phyloP scores from a whole-genome alignment of 2,329 filamentous ascomycete genomes.

The Magnaporthiopsis rhizophila region DNA sequence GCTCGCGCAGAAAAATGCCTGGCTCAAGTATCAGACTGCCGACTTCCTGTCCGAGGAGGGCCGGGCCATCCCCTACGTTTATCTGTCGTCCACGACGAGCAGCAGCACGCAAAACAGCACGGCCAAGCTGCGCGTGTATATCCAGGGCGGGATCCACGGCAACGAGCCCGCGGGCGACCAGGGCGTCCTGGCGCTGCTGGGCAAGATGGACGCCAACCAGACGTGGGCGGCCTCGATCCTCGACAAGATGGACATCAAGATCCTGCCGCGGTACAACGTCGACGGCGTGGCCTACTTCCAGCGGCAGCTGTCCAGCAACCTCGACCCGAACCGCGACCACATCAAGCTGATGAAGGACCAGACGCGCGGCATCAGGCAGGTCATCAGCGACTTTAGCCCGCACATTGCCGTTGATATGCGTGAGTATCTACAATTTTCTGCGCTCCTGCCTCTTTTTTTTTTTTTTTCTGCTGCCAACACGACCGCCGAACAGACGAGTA shows the following conservation, averaged over 20 bases:
- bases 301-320: slow-evolving; percentile 3
- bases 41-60: slow-evolving; percentile 5
- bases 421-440: background rate
- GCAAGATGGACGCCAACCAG: slow-evolving; percentile 5
- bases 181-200: background rate
- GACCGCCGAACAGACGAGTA: background rate
- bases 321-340: slow-evolving; percentile 7
- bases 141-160: slow-evolving; percentile 3
- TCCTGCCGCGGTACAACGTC: slow-evolving; percentile 6
- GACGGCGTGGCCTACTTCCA: slow-evolving; percentile 5
- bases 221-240: slow-evolving; percentile 3
- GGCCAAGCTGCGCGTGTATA: slow-evolving; percentile 1
- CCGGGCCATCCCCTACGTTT: slow-evolving; percentile 1
- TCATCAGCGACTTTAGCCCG: background rate
- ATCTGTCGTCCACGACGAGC: background rate
- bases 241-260: background rate
- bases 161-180: slow-evolving; percentile 6
- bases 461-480: too few species aligned
- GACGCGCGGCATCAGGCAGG: slow-evolving; percentile 3
- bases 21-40: slow-evolving; percentile 3
- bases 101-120: background rate
- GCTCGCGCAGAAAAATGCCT: slow-evolving; percentile 1
- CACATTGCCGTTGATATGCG: slow-evolving; percentile 5
- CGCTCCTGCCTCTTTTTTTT: too few species aligned
- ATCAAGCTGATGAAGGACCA: slow-evolving; percentile 5